Percentiles rank a stretch among this genome's conserved stretches.
These are phyloP conservation scores for Rickenella mellea DNA, from an alignment of 768 basidiomycete species.

Conservation along the genomic window DNA sequence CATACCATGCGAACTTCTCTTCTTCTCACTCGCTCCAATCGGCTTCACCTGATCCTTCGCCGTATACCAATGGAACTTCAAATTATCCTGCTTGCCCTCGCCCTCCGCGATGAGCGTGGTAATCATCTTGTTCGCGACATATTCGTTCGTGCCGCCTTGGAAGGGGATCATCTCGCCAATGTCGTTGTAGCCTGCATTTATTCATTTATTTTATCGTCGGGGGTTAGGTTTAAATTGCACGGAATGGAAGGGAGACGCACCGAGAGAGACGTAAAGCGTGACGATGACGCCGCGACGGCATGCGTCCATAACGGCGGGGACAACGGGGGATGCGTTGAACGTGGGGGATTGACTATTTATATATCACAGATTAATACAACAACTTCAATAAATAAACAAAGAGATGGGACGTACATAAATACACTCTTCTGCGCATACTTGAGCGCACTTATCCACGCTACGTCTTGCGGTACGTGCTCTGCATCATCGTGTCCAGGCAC, in stretches of 20 bases:
- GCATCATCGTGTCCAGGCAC: constrained; percentile 35
- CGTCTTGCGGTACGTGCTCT: constrained; percentile 48
- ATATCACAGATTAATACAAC: background rate
- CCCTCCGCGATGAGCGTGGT: constrained; percentile 33
- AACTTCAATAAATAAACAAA: background rate
- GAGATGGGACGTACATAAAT: constrained; percentile 41
- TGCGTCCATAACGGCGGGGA: constrained; percentile 48
- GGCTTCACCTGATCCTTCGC: constrained; percentile 59
- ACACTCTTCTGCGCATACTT: constrained; percentile 48
- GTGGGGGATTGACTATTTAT: constrained; percentile 54
- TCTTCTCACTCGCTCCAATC: constrained; percentile 54
- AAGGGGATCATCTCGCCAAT: constrained; percentile 55
- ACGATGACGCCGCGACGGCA: constrained; percentile 53
- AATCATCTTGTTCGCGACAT: constrained; percentile 54
- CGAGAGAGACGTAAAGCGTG: constrained; percentile 51
- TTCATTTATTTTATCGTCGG: too few relatives aligned
- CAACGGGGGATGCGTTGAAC: constrained; percentile 56
- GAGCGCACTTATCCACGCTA: constrained; percentile 59
- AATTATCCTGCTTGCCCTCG: constrained; percentile 31
- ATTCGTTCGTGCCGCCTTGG: constrained; percentile 67
- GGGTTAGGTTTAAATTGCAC: background rate
- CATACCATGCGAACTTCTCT: constrained; percentile 59
- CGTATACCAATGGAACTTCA: constrained; percentile 50
- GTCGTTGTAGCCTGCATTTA: constrained; percentile 34
- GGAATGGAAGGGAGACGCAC: constrained; percentile 10